Conservation (phyloP, 228 moss, liverwort and hornwort genomes). For the Sphagnum magellanicum region DNA sequence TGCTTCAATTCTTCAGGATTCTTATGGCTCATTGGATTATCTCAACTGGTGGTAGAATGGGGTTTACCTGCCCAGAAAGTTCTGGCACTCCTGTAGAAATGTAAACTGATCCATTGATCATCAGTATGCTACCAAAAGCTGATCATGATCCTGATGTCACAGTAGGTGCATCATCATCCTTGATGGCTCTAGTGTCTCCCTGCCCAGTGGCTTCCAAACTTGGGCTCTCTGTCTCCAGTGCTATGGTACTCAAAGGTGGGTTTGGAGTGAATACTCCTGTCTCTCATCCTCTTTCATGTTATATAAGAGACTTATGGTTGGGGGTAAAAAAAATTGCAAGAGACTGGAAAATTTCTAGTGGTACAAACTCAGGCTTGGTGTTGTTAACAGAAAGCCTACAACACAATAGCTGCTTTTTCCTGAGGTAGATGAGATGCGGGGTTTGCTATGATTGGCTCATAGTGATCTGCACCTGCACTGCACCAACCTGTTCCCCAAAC, state of each 20-base stretch:
- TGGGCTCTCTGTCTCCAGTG: neutral
- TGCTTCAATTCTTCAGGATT: no score
- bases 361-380: neutral
- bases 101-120: no score
- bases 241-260: conserved; percentile 5
- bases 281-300: neutral
- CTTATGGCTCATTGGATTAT: no score
- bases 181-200: no score
- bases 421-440: conserved; percentile 15
- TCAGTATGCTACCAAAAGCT: no score
- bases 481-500: conserved; percentile 20
- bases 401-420: conserved; percentile 17
- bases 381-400: conserved; percentile 3
- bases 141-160: no score
- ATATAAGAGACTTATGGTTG: no score
- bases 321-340: neutral
- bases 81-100: no score
- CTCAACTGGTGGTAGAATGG: no score
- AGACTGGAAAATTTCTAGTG: neutral
- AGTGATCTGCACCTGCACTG: conserved; percentile 38
- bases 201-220: no score
- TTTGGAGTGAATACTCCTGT: neutral
- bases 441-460: conserved; percentile 33
- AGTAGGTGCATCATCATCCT: no score
- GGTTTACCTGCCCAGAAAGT: no score